Evolutionary conservation across 2,329 filamentous ascomycete genomes (phyloP).

Genomic region (Plenodomus biglobosus): DNA sequence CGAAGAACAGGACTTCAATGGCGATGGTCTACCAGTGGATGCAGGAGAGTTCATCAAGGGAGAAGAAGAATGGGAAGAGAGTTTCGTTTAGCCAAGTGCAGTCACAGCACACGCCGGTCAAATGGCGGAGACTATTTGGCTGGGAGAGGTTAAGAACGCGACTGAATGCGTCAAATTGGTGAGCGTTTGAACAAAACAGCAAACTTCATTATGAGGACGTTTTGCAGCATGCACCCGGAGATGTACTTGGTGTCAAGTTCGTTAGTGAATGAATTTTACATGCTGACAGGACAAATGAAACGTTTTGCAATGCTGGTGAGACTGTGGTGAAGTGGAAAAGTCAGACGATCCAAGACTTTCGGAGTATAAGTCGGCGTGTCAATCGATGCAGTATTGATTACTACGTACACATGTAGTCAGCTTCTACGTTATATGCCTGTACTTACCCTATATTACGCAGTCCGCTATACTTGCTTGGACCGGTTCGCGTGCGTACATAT

Average conservation of each 20-base stretch:
- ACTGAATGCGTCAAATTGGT: no score
- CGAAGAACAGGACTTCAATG: conserved; percentile 1
- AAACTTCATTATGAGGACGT: no score
- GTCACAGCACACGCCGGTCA: no score
- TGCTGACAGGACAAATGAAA: not conserved
- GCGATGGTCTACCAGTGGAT: conserved; percentile 10
- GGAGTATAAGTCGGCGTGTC: not conserved
- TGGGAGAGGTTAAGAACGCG: no score
- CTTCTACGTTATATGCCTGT: no score
- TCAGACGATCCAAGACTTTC: not conserved
- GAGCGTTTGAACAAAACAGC: no score
- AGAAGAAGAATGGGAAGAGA: conserved; percentile 11
- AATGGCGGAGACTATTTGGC: no score
- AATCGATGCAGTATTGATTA: not conserved
- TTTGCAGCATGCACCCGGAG: no score
- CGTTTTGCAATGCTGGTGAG: no score
- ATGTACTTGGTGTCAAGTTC: no score
- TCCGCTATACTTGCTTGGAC: not conserved
- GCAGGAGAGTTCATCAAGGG: conserved; percentile 16
- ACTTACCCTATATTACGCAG: not conserved
- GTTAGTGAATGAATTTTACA: not conserved
- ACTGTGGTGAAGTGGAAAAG: not conserved
- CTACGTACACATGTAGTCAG: no score
- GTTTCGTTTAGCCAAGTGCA: not conserved
- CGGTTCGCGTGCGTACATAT: no score